These are phyloP conservation scores for Trichosporon inkin DNA, from an alignment of 1,284 basidiomycete genomes.

Conservation along the genomic window DNA sequence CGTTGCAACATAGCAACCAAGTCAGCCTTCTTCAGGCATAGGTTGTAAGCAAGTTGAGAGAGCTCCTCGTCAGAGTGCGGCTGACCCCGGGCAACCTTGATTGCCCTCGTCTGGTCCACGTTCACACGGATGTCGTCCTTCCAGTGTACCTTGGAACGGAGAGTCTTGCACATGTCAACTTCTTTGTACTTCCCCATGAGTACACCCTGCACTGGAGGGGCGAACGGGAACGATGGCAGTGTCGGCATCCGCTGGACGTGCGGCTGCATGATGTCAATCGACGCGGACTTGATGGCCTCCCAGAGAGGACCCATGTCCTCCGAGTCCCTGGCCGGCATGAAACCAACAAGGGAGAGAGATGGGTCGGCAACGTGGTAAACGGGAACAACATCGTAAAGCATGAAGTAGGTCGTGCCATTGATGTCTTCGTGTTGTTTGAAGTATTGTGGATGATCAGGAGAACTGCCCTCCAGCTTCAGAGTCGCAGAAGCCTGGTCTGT, in stretches of 20 bases:
- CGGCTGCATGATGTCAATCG: slow-evolving; percentile 12
- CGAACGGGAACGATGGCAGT: slow-evolving; percentile 19
- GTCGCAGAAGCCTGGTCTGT: slow-evolving; percentile 11
- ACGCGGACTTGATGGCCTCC: slow-evolving; percentile 24
- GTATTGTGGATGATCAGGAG: slow-evolving; percentile 10
- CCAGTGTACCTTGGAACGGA: slow-evolving; percentile 19
- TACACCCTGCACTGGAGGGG: slow-evolving; percentile 20
- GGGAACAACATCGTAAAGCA: slow-evolving; percentile 37
- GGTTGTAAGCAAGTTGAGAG: not conserved
- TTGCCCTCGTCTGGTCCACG: not conserved
- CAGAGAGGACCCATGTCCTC: slow-evolving; percentile 29
- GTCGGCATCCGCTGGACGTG: slow-evolving; percentile 16
- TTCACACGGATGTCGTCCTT: not conserved
- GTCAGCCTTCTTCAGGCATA: not conserved
- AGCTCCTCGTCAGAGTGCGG: not conserved
- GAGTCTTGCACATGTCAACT: slow-evolving; percentile 21
- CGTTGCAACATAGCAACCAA: not conserved
- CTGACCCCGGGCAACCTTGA: not conserved
- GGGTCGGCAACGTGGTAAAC: slow-evolving; percentile 37
- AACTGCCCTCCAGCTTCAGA: not conserved
- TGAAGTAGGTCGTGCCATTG: slow-evolving; percentile 29
- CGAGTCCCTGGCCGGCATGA: slow-evolving; percentile 24
- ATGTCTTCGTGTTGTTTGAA: slow-evolving; percentile 13
- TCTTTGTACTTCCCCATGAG: slow-evolving; percentile 13
- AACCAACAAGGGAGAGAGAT: slow-evolving; percentile 26